phyloP scores from a whole-genome alignment of 2,329 filamentous ascomycete genomes.

The Ascochyta lentis region DNA sequence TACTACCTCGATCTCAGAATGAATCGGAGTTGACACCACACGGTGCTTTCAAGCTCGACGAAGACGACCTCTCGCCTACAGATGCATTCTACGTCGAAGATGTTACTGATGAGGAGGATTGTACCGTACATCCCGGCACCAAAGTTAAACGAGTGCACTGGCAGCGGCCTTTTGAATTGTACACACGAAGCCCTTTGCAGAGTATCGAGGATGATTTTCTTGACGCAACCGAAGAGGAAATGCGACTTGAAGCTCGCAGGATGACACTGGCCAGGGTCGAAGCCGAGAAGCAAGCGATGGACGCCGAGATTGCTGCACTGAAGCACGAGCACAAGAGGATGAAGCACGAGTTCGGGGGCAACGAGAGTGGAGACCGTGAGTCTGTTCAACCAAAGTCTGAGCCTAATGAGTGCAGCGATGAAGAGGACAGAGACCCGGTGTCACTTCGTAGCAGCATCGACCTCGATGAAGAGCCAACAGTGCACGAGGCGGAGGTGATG shows the following conservation, averaged over 20 bases:
- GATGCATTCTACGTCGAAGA: conserved; percentile 9
- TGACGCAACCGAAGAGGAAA: conserved; percentile 22
- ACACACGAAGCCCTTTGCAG: conserved; percentile 30
- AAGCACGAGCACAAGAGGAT: conserved; percentile 18
- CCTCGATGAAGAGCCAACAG: conserved; percentile 28
- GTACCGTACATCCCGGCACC: conserved; percentile 5
- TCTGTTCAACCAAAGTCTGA: background rate
- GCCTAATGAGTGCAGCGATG: background rate
- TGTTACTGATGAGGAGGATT: background rate
- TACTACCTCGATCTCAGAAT: conserved; percentile 4
- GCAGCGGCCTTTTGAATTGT: conserved; percentile 4
- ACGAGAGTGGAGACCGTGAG: background rate
- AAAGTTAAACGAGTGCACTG: conserved; percentile 2
- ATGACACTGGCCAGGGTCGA: conserved; percentile 6
- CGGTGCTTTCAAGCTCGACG: conserved; percentile 15
- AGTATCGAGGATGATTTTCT: conserved; percentile 30
- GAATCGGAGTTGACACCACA: background rate
- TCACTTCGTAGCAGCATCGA: conserved; percentile 27
- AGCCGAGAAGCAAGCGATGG: conserved; percentile 15
- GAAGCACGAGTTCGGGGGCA: conserved; percentile 12
- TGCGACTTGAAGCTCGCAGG: conserved; percentile 11
- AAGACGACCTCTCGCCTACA: conserved; percentile 21
- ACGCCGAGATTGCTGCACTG: conserved; percentile 15
- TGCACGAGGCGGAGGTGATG: conserved; percentile 21
- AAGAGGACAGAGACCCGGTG: conserved; percentile 18